Conservation (phyloP, 108 stramenopile species). For the Licmophora abbreviata region DNA sequence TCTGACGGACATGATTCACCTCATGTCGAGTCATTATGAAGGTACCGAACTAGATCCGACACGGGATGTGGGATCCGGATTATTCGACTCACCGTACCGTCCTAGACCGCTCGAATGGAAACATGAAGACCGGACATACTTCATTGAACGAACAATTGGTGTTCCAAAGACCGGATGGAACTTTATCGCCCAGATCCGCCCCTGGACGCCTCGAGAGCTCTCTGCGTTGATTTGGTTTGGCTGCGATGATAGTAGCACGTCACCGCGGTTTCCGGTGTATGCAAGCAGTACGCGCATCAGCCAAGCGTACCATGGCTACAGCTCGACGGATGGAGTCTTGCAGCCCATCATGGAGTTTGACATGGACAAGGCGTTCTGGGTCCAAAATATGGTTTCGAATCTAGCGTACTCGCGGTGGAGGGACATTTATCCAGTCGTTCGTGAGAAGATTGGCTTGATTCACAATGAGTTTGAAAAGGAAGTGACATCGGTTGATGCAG, state of each 20-base stretch:
- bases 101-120: constrained; percentile 48
- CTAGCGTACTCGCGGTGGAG: constrained; percentile 47
- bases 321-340: constrained; percentile 46
- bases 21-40: constrained; percentile 69
- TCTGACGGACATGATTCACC: constrained; percentile 28
- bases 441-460: constrained; percentile 22
- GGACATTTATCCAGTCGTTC: constrained; percentile 44
- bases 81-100: constrained; percentile 41
- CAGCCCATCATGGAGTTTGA: constrained; percentile 43
- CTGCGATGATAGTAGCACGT: constrained; percentile 33
- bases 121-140: constrained; percentile 25
- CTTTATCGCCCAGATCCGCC: constrained; percentile 54
- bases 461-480: constrained; percentile 14
- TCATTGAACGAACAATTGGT: constrained; percentile 62
- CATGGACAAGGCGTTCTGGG: constrained; percentile 60
- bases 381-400: constrained; percentile 66
- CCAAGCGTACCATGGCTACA: constrained; percentile 37
- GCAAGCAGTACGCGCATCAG: constrained; percentile 28
- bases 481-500: constrained; percentile 24
- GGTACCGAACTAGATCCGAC: constrained; percentile 35
- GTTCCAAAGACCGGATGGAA: constrained; percentile 58
- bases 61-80: constrained; percentile 50
- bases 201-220: constrained; percentile 37
- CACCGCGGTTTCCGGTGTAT: constrained; percentile 54
- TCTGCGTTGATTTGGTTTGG: constrained; percentile 53